Evolutionary conservation across 2,329 filamentous ascomycete genomes (phyloP), one percentile per base, ranked within the genome.

Genomic region (Drechslerella stenobrocha): DNA sequence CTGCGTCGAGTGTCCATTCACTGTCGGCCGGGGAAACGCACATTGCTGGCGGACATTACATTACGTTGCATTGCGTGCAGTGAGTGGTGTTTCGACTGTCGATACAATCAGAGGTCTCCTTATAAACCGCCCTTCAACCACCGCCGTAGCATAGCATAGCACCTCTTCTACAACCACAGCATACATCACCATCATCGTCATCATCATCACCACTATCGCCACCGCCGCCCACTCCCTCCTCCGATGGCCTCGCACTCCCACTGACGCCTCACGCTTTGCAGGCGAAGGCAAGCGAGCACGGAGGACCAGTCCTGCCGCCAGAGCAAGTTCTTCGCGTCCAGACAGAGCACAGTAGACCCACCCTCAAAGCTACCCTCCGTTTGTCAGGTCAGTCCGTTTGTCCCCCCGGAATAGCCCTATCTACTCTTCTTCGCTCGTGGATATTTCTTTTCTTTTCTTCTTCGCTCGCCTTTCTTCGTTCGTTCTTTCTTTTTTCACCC

Each of bases 211-310:
- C 52, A 34, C 53, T 32, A 44, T 53, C 52, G 34, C 15, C 42
- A 74, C 75, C 7, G 61, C 60, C 42, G 74, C 73, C 34, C 69
- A 51, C 26, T 70, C 58, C 70, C 74, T 71, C 50, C 72, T 55
- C 51, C 48, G 45, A n/a, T 20, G 46, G 44, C 48, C 35, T 52
- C 34, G 13, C 59, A 18, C 32, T 47, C 15, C 34, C 7, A 37
- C 34, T 13, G 3, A 37, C 34, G 28, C 40, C 30, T 52, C 52
- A 52, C 46, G 48, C 37, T 35, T 51, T 28, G 59, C 46, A 47
- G 40, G 40, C 34, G 60, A 66, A 46, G n/a, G 18, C 13, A 18
- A 18, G 7, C 22, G 37, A n/a, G 37, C n/a, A 42, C 13, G 8
- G 37, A 7, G n/a, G 34, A 37, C 34, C 37, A n/a, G 34, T 42